Evolutionary conservation across 169 alveolate species (phyloP), one percentile per base, ranked within the genome.

Genomic region (Toxoplasma gondii): DNA sequence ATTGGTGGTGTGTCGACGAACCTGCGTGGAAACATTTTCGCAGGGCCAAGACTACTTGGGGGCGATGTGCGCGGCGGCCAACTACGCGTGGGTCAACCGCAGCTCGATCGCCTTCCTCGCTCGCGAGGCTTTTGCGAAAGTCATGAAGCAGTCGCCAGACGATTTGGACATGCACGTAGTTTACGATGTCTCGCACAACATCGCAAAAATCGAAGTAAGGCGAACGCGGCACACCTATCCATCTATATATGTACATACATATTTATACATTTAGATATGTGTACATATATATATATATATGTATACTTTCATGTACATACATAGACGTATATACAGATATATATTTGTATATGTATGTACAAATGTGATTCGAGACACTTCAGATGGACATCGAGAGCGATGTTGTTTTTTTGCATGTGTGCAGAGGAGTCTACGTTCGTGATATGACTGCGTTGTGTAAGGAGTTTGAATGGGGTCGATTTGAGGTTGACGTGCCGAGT

Each of bases 41-140:
- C 88, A 96, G 96, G 99, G 99, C 70, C 95, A 96, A 95, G 97
- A 97, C 92, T 98, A 98, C 92, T 92, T 98, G 53, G 97, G 96
- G 69, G 98, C 98, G 17, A 98, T 98, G 99, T 97, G 98, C 0
- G 97, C 99, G 0, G 99, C 99, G 36, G 97, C 98, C 45, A 98
- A 98, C 97, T 98, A 97, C 92, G 99, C 99, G 45, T 98, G 99
- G 99, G 98, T 98, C 78, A 98, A 98, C 92, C 95, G 99, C 83
- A 86, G 96, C 38, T 82, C 96, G 70, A 94, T 96, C 92, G 93
- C 97, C 5, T 95, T 95, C 93, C 53, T 96, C 83, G 96, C 96
- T n/a, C 92, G 97, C 0, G 96, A 94, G 88, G 97, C 97, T 22
- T 96, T 96, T 69, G 87, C 96, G 53, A 96, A 97, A 95, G 97